Evolutionary conservation across 805 yeast species (phyloP), one percentile per base, ranked within the genome.

Genomic region (Ogataea paradorogensis): DNA sequence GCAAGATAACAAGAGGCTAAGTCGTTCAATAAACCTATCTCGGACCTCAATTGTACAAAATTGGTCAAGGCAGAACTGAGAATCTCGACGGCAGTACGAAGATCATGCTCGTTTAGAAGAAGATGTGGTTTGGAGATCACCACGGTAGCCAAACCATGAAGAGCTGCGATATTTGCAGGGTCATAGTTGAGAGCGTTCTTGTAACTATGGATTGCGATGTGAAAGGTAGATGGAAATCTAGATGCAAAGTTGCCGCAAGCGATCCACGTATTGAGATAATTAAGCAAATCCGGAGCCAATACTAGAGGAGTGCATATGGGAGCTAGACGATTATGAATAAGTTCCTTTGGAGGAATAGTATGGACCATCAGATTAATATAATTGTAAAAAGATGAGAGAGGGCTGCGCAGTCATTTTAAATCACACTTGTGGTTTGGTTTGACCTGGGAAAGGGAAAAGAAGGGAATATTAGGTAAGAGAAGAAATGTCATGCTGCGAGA

Each of bases 1-100:
- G 67, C 54, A 10, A 73, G 50, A 48, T 78, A 77, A 39, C 79
- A 71, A 43, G 74, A 76, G 0, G 78, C 69, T 36, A 78, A 59
- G 50, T 76, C 82, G 35, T 64, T 68, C 65, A 74, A 71, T 4
- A 78, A 48, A 5, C 50, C 45, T 0, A 70, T 47, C 34, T 69
- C 71, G 33, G 63, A 63, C 22, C 64, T 55, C 15, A 77, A 53
- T 1, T 58, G 58, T 3, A 72, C 70, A 41, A 55, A 65, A 15
- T 52, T 50, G 9, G 62, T 66, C 32, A 73, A 57, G 4, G 73
- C 57, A 20, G 63, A 53, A 37, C 63, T 67, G 13, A 75, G 54
- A 5, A 68, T 50, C 28, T 67, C 71, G 9, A 72, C 65, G 4
- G 75, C 61, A 5, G 56, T 56, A 30, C 60, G 69, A 5, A 69